Percentiles rank a stretch among this genome's conserved stretches.
Conservation (phyloP, 2,329 filamentous ascomycete species). For the Penicillium sp. region DNA sequence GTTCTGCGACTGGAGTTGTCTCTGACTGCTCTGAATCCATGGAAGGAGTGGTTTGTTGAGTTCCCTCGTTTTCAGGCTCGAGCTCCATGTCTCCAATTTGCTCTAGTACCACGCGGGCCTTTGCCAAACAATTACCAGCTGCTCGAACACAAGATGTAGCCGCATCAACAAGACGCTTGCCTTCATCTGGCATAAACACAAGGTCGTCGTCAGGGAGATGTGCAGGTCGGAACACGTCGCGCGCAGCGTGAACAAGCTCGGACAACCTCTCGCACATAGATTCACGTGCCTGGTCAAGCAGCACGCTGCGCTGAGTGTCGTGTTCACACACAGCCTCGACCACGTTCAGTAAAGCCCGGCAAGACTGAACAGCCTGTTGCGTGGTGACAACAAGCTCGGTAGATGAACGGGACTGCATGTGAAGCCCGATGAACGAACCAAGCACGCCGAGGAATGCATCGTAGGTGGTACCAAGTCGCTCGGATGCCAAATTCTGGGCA, state of each 20-base stretch:
- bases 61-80: conserved; percentile 46
- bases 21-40: conserved; percentile 20
- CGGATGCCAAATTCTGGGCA: conserved; percentile 76
- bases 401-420: conserved; percentile 88
- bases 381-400: conserved; percentile 81
- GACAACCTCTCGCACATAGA: conserved; percentile 79
- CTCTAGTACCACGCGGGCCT: conserved; percentile 82
- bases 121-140: conserved; percentile 87
- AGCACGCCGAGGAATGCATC: conserved; percentile 88
- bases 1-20: conserved; percentile 13
- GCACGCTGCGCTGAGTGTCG: conserved; percentile 67
- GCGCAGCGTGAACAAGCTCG: conserved; percentile 77
- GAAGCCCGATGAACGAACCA: conserved; percentile 89
- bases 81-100: conserved; percentile 89
- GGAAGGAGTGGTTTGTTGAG: conserved; percentile 8
- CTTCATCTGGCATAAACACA: conserved; percentile 78
- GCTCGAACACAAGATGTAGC: conserved; percentile 87
- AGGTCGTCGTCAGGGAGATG: conserved; percentile 72
- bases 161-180: conserved; percentile 71
- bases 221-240: conserved; percentile 72
- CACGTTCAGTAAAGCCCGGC: conserved; percentile 74
- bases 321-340: conserved; percentile 81
- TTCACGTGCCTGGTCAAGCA: conserved; percentile 68
- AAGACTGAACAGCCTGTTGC: conserved; percentile 79
- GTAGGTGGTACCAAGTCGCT: conserved; percentile 76